Percentiles rank a stretch among this genome's conserved stretches.
Conservation (phyloP, 345 rosid species). For the Nasturtium officinale region DNA sequence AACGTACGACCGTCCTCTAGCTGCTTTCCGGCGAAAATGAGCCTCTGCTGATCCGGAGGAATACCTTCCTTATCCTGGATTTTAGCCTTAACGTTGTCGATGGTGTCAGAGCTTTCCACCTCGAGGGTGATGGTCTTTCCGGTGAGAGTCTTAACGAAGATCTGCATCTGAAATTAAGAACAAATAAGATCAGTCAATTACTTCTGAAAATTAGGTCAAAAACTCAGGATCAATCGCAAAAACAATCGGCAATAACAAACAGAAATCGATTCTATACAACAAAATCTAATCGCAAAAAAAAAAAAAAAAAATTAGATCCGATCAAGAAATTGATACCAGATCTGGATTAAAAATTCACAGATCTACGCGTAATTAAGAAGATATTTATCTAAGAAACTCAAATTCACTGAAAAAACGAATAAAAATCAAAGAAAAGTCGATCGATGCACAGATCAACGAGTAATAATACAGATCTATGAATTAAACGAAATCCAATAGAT, state of each 20-base stretch:
- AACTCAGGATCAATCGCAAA: not conserved
- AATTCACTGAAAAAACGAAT: not conserved
- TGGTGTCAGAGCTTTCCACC: conserved; percentile 50
- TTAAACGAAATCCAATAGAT: not conserved
- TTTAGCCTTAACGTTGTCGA: conserved; percentile 49
- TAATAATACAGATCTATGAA: not conserved
- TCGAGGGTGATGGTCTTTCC: conserved; percentile 49
- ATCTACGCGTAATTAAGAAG: not conserved
- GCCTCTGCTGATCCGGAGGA: conserved; percentile 47
- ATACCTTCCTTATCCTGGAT: conserved; percentile 50
- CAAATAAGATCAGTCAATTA: not conserved
- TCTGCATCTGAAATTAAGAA: conserved; percentile 33
- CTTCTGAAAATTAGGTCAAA: not conserved
- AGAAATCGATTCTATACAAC: no score
- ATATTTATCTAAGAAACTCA: not conserved
- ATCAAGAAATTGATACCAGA: not conserved
- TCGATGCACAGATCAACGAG: not conserved
- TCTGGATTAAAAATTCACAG: not conserved
- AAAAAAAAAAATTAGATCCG: not conserved
- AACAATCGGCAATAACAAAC: not conserved
- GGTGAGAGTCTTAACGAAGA: conserved; percentile 43
- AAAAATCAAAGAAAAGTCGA: not conserved
- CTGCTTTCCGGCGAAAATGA: conserved; percentile 46
- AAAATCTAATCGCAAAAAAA: not conserved
- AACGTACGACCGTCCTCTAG: conserved; percentile 37